Conservation (phyloP, 2,329 filamentous ascomycete species). For the Penicillium sclerotiorum region DNA sequence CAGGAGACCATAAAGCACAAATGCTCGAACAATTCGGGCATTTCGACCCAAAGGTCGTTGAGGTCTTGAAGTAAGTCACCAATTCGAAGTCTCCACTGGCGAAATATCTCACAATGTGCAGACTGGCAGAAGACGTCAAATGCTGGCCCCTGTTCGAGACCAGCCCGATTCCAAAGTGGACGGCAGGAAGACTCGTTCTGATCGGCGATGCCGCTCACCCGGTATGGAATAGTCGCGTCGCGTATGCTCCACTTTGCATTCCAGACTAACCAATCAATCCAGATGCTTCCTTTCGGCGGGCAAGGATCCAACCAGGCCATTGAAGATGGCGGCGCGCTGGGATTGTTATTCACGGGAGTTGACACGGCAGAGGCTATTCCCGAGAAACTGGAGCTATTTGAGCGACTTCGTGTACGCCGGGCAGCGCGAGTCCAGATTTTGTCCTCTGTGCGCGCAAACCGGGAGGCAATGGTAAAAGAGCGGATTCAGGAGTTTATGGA, state of each 20-base stretch:
- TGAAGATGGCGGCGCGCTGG: slow-evolving; percentile 36
- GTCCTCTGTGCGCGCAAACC: slow-evolving; percentile 10
- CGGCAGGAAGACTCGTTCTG: slow-evolving; percentile 27
- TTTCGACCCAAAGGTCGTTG: slow-evolving; percentile 22
- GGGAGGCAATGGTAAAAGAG: not conserved
- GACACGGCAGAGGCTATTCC: slow-evolving; percentile 16
- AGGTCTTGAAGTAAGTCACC: slow-evolving; percentile 21
- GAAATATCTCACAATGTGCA: slow-evolving; percentile 1
- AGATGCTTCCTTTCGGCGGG: slow-evolving; percentile 35
- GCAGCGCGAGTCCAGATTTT: slow-evolving; percentile 28
- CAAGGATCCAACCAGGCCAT: slow-evolving; percentile 39
- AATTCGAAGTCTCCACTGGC: not conserved
- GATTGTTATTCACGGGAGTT: slow-evolving; percentile 21
- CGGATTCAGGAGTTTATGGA: not conserved
- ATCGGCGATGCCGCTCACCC: slow-evolving; percentile 40
- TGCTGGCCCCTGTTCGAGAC: slow-evolving; percentile 31
- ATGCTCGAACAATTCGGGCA: slow-evolving; percentile 30
- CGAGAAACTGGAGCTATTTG: slow-evolving; percentile 23
- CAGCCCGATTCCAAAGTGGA: slow-evolving; percentile 31
- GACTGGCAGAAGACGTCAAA: slow-evolving; percentile 18
- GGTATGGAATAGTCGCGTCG: slow-evolving; percentile 13
- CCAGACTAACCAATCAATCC: not conserved
- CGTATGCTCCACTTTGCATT: not conserved
- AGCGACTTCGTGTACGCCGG: slow-evolving; percentile 23
- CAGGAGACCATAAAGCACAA: slow-evolving; percentile 17